Base-by-base conservation (phyloP, 768 basidiomycete species). In the Mycena rebaudengoi region DNA sequence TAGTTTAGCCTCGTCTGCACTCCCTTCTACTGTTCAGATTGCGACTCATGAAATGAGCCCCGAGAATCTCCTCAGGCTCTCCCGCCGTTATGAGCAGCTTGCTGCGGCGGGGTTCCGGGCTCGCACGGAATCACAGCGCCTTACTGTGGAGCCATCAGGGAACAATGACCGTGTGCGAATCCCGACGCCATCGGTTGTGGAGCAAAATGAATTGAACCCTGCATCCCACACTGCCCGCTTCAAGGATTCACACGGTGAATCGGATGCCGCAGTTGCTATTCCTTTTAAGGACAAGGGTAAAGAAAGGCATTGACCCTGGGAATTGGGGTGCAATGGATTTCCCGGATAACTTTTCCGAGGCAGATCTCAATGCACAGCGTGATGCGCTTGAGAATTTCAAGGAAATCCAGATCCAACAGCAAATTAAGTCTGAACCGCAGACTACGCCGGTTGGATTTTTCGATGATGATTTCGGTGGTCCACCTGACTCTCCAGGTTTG, bases 11-110 rank as follows among this genome's bases (percentile, higher is more conserved):
- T 7, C 48, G 7, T 49, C 48, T 49, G 48, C 18, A 18, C 28
- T 29, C 28, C 11, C 48, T 49, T 29, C 48, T 25, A 49, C 48
- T 21, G 48, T 49, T 49, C 28, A 32, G 48, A 49, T 49, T 32
- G 48, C 48, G n/a, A 49, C 48, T 32, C 48, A 49, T 7, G 29
- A 49, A 18, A 49, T 49, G 48, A 49, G 48, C 32, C 48, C 48
- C 20, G 48, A 49, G 48, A 32, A 29, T 12, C 48, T 49, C 26
- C 4, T 32, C 28, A 29, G 32, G 48, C 28, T 49, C 8, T 29
- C 48, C 30, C 48, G 20, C 20, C 48, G 48, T 32, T 49, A 49
- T 29, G 48, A n/a, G 29, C 48, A 49, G 29, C 48, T 49, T 30
- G 48, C 48, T 29, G 26, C 48, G 7, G 48, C 48, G 48, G 48